These are phyloP conservation scores for Lolium perenne DNA, from an alignment of 176 grass and related monocot species.

Conservation along the genomic window DNA sequence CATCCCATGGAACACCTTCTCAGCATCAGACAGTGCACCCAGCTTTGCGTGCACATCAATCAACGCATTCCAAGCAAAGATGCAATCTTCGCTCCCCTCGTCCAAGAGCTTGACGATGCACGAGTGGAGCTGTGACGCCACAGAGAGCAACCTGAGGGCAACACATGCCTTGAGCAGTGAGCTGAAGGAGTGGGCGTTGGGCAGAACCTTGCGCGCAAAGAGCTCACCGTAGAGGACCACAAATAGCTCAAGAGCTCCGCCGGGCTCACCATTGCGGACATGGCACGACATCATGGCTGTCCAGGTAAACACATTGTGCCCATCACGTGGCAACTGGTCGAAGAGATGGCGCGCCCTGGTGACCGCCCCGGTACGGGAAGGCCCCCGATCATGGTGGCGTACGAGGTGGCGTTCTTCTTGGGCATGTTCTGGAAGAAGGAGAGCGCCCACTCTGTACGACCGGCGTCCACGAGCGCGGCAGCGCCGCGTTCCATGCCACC, in stretches of 20 bases:
- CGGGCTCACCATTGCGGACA: constrained; percentile 47
- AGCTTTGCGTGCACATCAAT: constrained; percentile 55
- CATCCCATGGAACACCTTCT: constrained; percentile 51
- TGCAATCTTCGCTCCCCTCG: neutral
- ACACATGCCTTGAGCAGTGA: constrained; percentile 56
- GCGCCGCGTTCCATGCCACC: constrained; percentile 59
- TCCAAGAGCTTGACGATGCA: constrained; percentile 53
- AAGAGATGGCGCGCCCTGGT: constrained; percentile 46
- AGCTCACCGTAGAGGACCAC: constrained; percentile 46
- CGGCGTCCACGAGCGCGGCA: constrained; percentile 42
- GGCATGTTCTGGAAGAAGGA: constrained; percentile 58
- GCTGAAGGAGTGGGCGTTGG: constrained; percentile 59
- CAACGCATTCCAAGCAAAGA: constrained; percentile 64
- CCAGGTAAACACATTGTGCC: constrained; percentile 61
- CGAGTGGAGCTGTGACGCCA: constrained; percentile 49
- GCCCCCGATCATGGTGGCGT: constrained; percentile 59
- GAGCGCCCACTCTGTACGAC: constrained; percentile 39
- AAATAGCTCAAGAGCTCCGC: constrained; percentile 46
- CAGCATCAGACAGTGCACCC: constrained; percentile 43
- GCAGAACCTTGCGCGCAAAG: constrained; percentile 34
- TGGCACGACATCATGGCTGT: constrained; percentile 66
- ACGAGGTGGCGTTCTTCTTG: constrained; percentile 56
- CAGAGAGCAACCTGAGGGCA: constrained; percentile 29
- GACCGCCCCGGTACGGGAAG: constrained; percentile 36
- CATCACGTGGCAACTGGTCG: constrained; percentile 38